Conservation (phyloP, 805 yeast genomes). For the Ogataea pilisensis region DNA sequence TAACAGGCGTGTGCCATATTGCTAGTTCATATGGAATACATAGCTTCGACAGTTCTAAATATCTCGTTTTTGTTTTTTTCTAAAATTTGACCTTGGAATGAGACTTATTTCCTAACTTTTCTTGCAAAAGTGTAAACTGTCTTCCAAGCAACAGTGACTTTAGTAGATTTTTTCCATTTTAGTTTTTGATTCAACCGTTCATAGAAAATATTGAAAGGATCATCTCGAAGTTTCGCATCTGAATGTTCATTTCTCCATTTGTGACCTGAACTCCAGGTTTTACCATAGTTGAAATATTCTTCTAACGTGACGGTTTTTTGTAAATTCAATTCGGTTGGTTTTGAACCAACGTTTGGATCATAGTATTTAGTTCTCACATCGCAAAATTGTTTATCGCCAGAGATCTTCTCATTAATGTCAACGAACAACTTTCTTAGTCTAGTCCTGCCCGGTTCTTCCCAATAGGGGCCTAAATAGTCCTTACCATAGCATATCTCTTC, state of each 20-base stretch:
- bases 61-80: neutral
- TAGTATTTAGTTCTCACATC: constrained; percentile 31
- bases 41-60: no score
- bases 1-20: no score
- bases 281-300: constrained; percentile 48
- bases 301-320: constrained; percentile 39
- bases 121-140: constrained; percentile 49
- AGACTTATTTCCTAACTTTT: constrained; percentile 20
- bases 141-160: constrained; percentile 43
- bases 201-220: constrained; percentile 33
- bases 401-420: constrained; percentile 39
- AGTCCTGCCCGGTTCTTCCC: constrained; percentile 83
- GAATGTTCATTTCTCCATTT: constrained; percentile 43
- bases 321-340: constrained; percentile 27
- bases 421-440: constrained; percentile 43
- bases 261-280: constrained; percentile 72
- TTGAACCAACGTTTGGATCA: constrained; percentile 17
- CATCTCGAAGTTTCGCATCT: constrained; percentile 19
- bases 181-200: constrained; percentile 35
- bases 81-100: no score
- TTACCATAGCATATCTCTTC: constrained; percentile 39
- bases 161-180: constrained; percentile 42
- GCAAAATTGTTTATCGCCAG: constrained; percentile 28
- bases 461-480: constrained; percentile 55
- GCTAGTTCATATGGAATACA: no score